phyloP scores from a whole-genome alignment of 768 basidiomycete genomes.

The Fomitopsis pulvina region DNA sequence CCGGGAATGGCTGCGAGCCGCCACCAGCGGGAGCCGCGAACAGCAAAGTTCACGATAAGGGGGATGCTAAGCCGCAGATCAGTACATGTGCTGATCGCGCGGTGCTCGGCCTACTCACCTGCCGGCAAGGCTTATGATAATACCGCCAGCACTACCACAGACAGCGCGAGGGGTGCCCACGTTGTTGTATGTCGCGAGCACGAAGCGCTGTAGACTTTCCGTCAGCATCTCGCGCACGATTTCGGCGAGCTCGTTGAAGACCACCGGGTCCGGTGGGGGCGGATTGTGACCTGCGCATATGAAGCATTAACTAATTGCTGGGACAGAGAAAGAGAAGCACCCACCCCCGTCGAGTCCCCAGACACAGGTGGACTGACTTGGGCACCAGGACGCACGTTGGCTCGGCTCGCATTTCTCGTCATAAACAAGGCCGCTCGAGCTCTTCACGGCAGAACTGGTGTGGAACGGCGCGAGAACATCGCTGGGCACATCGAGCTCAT shows the following conservation, averaged over 20 bases:
- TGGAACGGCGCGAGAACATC: constrained; percentile 47
- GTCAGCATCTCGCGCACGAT: constrained; percentile 55
- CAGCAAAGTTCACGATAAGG: constrained; percentile 37
- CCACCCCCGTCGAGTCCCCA: not conserved
- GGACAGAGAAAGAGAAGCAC: not conserved
- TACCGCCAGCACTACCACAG: constrained; percentile 64
- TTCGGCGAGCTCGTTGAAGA: constrained; percentile 53
- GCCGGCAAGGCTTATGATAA: constrained; percentile 39
- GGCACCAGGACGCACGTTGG: not conserved
- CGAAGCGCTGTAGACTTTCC: constrained; percentile 59
- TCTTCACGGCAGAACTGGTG: constrained; percentile 19
- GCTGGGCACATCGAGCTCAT: constrained; percentile 67
- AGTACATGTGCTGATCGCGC: not conserved
- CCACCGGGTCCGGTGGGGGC: constrained; percentile 55
- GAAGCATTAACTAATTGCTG: not conserved
- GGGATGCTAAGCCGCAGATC: constrained; percentile 15
- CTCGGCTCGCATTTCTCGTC: not conserved
- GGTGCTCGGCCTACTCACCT: constrained; percentile 20
- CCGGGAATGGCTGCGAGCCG: constrained; percentile 59
- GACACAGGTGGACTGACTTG: not conserved
- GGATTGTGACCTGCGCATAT: constrained; percentile 2
- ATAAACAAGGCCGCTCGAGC: not conserved
- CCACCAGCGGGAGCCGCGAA: constrained; percentile 45
- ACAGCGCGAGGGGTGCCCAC: constrained; percentile 65
- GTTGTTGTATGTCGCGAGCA: constrained; percentile 59